A percentile compares a stretch with the other conserved stretches of the same genome.
Evolutionary conservation across 2,329 filamentous ascomycete genomes (phyloP).

Genomic region (Gaeumannomyces tritici): DNA sequence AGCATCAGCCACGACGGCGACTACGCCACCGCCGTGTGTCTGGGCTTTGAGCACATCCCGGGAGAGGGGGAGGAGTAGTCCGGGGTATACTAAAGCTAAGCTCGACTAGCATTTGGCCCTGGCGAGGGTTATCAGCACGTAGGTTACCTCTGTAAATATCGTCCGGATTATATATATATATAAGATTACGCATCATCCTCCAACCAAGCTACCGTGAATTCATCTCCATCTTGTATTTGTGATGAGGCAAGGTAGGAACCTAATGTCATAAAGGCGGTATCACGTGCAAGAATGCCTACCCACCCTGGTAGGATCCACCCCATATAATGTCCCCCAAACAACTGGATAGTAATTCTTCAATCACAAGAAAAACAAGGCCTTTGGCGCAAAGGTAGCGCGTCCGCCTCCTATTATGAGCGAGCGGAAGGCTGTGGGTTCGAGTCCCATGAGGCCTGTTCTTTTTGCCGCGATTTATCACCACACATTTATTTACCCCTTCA

Average conservation of each 20-base stretch:
- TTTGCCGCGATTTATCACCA: no score
- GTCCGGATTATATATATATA: no score
- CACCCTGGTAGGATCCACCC: neutral
- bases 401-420: slow-evolving; percentile 35
- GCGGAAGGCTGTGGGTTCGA: slow-evolving; percentile 34
- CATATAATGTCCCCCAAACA: neutral
- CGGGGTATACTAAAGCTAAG: no score
- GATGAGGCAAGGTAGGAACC: no score
- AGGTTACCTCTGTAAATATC: no score
- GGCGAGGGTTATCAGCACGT: no score
- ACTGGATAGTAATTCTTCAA: neutral
- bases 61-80: no score
- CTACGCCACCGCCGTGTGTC: slow-evolving; percentile 64
- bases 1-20: slow-evolving; percentile 85
- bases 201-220: no score
- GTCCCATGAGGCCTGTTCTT: slow-evolving; percentile 7
- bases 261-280: neutral
- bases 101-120: no score
- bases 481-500: no score
- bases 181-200: no score
- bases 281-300: neutral
- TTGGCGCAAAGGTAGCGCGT: slow-evolving; percentile 39
- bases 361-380: slow-evolving; percentile 4
- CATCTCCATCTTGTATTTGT: no score
- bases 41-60: slow-evolving; percentile 30